A percentile compares a stretch with the other conserved stretches of the same genome.
phyloP scores from a whole-genome alignment of 306 rosid species.

The Acacia melanoxylon region DNA sequence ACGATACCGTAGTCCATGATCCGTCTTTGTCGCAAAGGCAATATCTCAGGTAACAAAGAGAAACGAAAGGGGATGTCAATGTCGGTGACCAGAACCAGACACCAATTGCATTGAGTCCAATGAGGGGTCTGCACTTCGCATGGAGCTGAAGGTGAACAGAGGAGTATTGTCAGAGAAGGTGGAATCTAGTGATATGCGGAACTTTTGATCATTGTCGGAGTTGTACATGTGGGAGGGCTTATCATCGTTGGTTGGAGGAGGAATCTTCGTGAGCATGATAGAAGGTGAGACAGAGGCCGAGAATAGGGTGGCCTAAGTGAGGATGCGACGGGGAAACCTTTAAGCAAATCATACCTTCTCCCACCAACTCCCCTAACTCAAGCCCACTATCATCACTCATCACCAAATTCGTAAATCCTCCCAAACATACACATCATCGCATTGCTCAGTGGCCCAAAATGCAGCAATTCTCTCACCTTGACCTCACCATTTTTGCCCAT shows the following conservation, averaged over 20 bases:
- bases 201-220: constrained; percentile 36
- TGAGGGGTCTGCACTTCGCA: constrained; percentile 49
- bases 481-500: too few species aligned
- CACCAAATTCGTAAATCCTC: too few species aligned
- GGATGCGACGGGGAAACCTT: constrained; percentile 40
- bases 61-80: constrained; percentile 38
- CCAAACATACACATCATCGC: too few species aligned
- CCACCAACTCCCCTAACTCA: too few species aligned
- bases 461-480: too few species aligned
- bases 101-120: constrained; percentile 48
- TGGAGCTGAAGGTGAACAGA: constrained; percentile 44
- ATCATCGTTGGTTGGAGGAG: constrained; percentile 24
- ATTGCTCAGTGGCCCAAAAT: too few species aligned
- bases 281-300: constrained; percentile 43
- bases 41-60: constrained; percentile 49
- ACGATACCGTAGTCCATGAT: constrained; percentile 44
- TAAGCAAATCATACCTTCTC: neutral
- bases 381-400: too few species aligned
- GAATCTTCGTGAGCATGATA: constrained; percentile 43
- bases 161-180: constrained; percentile 42
- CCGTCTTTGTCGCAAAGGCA: constrained; percentile 58
- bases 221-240: neutral
- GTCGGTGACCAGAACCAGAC: constrained; percentile 53
- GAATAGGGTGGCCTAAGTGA: neutral
- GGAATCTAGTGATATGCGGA: constrained; percentile 39